Conservation (phyloP, 2,329 filamentous ascomycete genomes). For the Phaeosphaeria sp. region DNA sequence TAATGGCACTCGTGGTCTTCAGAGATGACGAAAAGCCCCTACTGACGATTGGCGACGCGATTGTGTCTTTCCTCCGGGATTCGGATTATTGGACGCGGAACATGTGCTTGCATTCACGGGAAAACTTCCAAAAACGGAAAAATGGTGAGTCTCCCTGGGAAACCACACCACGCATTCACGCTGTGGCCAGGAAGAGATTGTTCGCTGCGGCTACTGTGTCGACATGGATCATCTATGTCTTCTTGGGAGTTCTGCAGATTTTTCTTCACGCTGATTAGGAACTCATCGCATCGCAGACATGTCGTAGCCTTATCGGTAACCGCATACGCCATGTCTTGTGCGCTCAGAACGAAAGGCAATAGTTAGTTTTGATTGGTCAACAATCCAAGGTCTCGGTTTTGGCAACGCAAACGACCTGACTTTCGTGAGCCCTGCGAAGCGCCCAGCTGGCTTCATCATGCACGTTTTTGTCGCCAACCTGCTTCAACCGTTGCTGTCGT, state of each 20-base stretch:
- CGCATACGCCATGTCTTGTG: not conserved
- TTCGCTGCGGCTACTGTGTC: not conserved
- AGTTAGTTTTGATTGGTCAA: not conserved
- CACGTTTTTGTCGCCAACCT: conserved; percentile 46
- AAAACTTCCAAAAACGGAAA: not conserved
- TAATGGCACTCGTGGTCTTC: not conserved
- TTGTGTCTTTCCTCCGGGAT: not conserved
- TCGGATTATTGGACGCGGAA: not conserved
- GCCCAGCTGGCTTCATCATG: not conserved
- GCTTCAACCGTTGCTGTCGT: conserved; percentile 54
- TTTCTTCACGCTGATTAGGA: not conserved
- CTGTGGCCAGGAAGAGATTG: not conserved
- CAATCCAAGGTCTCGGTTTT: not conserved
- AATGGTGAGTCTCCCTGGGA: not conserved
- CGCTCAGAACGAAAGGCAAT: not conserved
- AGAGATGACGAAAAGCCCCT: not conserved
- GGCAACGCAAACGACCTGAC: conserved; percentile 35
- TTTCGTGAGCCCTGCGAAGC: not conserved
- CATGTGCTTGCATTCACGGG: not conserved
- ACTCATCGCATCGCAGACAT: not conserved
- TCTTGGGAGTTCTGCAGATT: not conserved
- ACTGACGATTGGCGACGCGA: not conserved
- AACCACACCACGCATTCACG: not conserved
- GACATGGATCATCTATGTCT: not conserved
- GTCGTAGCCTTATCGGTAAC: not conserved